Base-by-base conservation (phyloP, 257 asterid species). In the Mitragyna speciosa region DNA sequence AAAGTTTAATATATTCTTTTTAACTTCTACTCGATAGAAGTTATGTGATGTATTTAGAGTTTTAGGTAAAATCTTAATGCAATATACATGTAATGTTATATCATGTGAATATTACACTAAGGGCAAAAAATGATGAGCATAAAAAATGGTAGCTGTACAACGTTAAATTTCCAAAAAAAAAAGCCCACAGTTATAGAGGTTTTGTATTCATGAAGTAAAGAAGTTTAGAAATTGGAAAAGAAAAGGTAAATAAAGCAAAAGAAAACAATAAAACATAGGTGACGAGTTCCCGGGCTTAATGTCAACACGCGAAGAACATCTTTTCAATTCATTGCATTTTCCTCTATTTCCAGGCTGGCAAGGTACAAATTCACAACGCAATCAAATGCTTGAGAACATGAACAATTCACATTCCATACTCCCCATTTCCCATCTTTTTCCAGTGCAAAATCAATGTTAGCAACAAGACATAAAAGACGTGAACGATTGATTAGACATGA, bases 401-500 rank as follows among this genome's bases (percentile, higher is more conserved):
- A n/a, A 58, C 30, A 58, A 26, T 24, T 0, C 7, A 45, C 6
- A 7, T 41, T 7, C 4, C 58, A 36, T 39, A 24, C 16, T 69
- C n/a, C 75, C 36, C 36, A 47, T 5, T 12, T 12, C 76, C 59
- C 24, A 43, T 24, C 58, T 22, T 12, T 11, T 69, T 12, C 4
- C 56, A 9, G 58, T 70, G 47, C 70, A 41, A 6, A 39, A 8
- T 75, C 58, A 16, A 58, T 26, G 41, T 6, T 31, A 41, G 79
- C 19, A 61, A 76, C 79, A 43, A 15, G 10, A 63, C 61, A 63
- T 7, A 61, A 59, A 43, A 64, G 28, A 76, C 28, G 70, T 47
- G 19, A 31, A 30, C 56, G 36, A 36, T 52, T 74, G 83, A 80
- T 51, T 66, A 66, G 79, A 80, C 79, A 43, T 8, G 64, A 80